Evolutionary conservation across 345 rosid genomes (phyloP).

Genomic region (Citrus glauca): DNA sequence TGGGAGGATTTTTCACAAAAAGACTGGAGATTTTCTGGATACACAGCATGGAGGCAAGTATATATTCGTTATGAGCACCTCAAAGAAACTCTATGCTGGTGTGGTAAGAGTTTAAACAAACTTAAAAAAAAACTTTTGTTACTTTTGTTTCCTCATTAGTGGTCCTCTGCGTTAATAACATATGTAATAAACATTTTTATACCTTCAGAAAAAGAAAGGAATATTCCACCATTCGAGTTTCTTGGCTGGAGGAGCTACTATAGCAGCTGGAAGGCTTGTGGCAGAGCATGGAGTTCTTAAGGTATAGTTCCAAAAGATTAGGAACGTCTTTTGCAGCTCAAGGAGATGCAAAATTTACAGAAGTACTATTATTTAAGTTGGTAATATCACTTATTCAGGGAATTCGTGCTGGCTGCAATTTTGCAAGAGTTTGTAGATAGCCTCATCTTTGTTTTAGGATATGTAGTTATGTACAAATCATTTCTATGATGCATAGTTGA

Average conservation of each 20-base stretch:
- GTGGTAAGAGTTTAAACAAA: constrained; percentile 37
- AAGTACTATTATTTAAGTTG: not conserved
- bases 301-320: constrained; percentile 33
- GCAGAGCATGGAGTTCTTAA: constrained; percentile 68
- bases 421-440: not conserved
- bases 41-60: constrained; percentile 56
- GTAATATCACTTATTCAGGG: not conserved
- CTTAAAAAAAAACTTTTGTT: not conserved
- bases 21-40: constrained; percentile 47
- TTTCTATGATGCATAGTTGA: not conserved
- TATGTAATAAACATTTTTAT: not conserved
- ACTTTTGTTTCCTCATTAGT: not conserved
- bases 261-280: constrained; percentile 83
- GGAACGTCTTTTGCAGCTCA: not conserved
- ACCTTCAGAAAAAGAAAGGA: constrained; percentile 86
- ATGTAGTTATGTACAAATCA: not conserved
- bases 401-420: not conserved
- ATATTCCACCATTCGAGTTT: constrained; percentile 92
- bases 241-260: constrained; percentile 89
- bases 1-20: constrained; percentile 68
- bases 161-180: not conserved
- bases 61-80: constrained; percentile 91
- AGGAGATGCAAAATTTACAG: not conserved
- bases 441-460: not conserved
- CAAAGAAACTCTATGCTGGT: constrained; percentile 68